Percentiles rank a stretch among this genome's conserved stretches.
Evolutionary conservation across 352 stramenopile genomes (phyloP).

Genomic region (Chrysophaeum taylorii): DNA sequence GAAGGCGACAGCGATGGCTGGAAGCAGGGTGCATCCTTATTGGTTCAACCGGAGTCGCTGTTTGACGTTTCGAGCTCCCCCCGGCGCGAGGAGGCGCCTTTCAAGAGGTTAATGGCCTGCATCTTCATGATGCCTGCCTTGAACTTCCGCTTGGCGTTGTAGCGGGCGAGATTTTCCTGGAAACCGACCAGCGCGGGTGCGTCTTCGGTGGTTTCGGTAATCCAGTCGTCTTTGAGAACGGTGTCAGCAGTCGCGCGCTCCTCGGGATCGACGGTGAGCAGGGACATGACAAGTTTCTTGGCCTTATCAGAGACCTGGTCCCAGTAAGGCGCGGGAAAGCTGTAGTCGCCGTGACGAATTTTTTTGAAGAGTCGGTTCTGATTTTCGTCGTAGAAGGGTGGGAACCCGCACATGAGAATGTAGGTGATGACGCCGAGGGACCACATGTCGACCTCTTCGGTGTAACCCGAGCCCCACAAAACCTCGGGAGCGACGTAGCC

Average conservation of each 20-base stretch:
- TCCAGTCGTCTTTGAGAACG: slow-evolving; percentile 21
- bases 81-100: neutral
- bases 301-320: slow-evolving; percentile 61
- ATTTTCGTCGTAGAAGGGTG: slow-evolving; percentile 83
- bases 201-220: neutral
- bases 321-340: slow-evolving; percentile 81
- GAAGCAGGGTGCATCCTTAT: too few relatives aligned
- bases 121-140: slow-evolving; percentile 21
- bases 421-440: slow-evolving; percentile 91
- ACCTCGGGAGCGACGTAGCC: slow-evolving; percentile 93
- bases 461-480: slow-evolving; percentile 77
- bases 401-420: slow-evolving; percentile 53
- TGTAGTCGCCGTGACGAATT: slow-evolving; percentile 73
- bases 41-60: too few relatives aligned
- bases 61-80: too few relatives aligned
- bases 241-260: slow-evolving; percentile 63
- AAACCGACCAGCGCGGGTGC: slow-evolving; percentile 7
- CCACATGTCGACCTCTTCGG: slow-evolving; percentile 85
- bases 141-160: slow-evolving; percentile 23
- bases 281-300: slow-evolving; percentile 38
- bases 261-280: slow-evolving; percentile 71
- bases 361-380: slow-evolving; percentile 37
- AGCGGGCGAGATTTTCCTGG: slow-evolving; percentile 15
- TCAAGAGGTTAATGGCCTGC: neutral
- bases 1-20: too few relatives aligned